Evolutionary conservation across 306 rosid species (phyloP), one percentile per base, ranked within the genome.

Genomic region (Canavalia ensiformis): DNA sequence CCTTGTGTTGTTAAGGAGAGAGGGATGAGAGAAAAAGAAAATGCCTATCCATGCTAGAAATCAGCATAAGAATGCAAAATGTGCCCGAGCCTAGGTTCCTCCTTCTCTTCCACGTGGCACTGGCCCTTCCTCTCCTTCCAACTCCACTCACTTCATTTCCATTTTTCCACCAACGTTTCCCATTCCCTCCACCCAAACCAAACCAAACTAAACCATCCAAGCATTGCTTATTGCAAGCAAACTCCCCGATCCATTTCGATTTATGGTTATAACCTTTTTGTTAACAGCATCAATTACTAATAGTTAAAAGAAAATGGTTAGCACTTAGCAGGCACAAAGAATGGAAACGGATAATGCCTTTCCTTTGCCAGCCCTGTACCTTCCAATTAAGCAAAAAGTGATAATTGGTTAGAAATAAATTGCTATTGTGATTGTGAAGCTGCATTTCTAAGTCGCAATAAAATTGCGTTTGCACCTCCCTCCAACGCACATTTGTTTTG

Each of bases 81-180:
- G 11, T 18, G 41, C 85, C 6, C 45, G 10, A 42, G 11, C 46
- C 12, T 39, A 44, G 41, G 11, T 70, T 25, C 31, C 62, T 70
- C 76, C 29, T 12, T 13, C 39, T 44, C 7, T 4, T 35, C 52
- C 67, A 84, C 90, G 88, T 82, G 88, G 66, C 80, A 63, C 31
- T 66, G 3, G 3, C 56, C 37, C 35, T n/a, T 3, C 7, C 54
- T n/a, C n/a, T 18, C 25, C 25, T 18, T 18, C 25, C 25, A 7
- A 46, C 54, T 49, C 37, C 2, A 9, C 50, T 4, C 18, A 9
- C 31, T 42, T 44, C 9, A 47, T 47, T 9, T 47, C 9, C 52
- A 51, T 0, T 13, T 52, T 52, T 52, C 59, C 56, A 18, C 59
- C 66, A 59, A 28, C 45, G 8, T 62, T 10, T 29, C 69, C 0